Evolutionary conservation across 352 stramenopile genomes (phyloP).

Genomic region (Phytophthora uliginosa): DNA sequence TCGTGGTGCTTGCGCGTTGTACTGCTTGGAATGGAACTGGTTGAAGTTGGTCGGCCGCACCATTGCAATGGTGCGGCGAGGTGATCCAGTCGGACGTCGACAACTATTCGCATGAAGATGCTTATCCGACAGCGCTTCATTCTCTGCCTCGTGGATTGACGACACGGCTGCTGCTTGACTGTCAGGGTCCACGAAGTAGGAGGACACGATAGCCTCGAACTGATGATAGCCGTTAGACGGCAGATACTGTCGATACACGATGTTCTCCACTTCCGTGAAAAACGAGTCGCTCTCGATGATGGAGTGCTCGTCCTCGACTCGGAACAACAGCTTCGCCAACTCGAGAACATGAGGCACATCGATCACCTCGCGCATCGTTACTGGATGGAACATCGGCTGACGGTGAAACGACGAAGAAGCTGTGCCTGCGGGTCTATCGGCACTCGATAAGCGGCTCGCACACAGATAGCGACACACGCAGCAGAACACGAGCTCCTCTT

Average conservation of each 20-base stretch:
- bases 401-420: slow-evolving; percentile 24
- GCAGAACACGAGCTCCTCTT: slow-evolving; percentile 74
- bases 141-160: slow-evolving; percentile 1
- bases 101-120: neutral
- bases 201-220: slow-evolving; percentile 60
- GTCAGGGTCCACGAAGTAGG: slow-evolving; percentile 45
- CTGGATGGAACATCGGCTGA: slow-evolving; percentile 60
- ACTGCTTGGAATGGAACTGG: slow-evolving; percentile 70
- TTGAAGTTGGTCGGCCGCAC: slow-evolving; percentile 61
- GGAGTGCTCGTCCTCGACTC: slow-evolving; percentile 50
- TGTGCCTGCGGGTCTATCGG: slow-evolving; percentile 21
- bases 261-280: slow-evolving; percentile 63
- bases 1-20: slow-evolving; percentile 53
- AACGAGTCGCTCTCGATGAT: slow-evolving; percentile 48
- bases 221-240: slow-evolving; percentile 59
- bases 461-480: slow-evolving; percentile 62
- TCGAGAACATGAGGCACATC: slow-evolving; percentile 49
- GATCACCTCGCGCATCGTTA: slow-evolving; percentile 72
- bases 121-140: neutral
- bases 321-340: slow-evolving; percentile 61
- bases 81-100: slow-evolving; percentile 27
- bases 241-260: slow-evolving; percentile 67
- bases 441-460: slow-evolving; percentile 14
- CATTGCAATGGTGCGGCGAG: slow-evolving; percentile 26
- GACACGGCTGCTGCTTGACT: slow-evolving; percentile 13